These are phyloP conservation scores for Hemileccinum impolitum DNA, from an alignment of 768 basidiomycete genomes.

Conservation along the genomic window DNA sequence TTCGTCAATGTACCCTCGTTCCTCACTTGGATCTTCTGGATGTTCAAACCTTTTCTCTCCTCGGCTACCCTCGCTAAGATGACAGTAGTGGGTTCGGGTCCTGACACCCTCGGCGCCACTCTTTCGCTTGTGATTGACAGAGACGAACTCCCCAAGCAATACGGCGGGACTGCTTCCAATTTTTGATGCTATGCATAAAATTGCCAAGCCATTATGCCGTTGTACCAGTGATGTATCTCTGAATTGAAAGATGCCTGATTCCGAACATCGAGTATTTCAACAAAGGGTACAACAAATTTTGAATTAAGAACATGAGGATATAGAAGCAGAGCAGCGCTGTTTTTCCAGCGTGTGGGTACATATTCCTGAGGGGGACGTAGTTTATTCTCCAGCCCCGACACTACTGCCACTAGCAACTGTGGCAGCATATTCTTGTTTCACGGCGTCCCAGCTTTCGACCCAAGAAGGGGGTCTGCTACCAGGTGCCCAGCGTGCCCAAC, in stretches of 20 bases:
- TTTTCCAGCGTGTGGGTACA: too few species aligned
- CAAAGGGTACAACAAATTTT: too few species aligned
- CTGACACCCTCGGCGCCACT: slow-evolving; percentile 54
- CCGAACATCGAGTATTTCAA: too few species aligned
- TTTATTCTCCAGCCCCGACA: slow-evolving; percentile 23
- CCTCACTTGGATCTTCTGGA: slow-evolving; percentile 82
- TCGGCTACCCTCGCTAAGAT: slow-evolving; percentile 78
- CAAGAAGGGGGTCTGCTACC: slow-evolving; percentile 35
- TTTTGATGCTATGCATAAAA: neutral
- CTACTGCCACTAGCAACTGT: slow-evolving; percentile 38
- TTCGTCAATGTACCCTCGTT: slow-evolving; percentile 79
- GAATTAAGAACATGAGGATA: too few species aligned
- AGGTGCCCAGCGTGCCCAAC: slow-evolving; percentile 25
- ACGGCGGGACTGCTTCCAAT: slow-evolving; percentile 60
- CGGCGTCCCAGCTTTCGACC: slow-evolving; percentile 40
- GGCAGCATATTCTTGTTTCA: slow-evolving; percentile 43
- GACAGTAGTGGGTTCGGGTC: slow-evolving; percentile 67
- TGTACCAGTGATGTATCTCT: too few species aligned
- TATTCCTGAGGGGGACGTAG: neutral
- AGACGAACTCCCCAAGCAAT: slow-evolving; percentile 60
- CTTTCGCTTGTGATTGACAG: slow-evolving; percentile 55
- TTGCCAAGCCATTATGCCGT: neutral
- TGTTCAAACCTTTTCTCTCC: slow-evolving; percentile 72
- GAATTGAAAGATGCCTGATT: too few species aligned
- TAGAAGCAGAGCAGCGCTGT: too few species aligned